A percentile compares a stretch with the other conserved stretches of the same genome.
These are phyloP conservation scores for Pogostemon cablin DNA, from an alignment of 257 asterid species.

Conservation along the genomic window DNA sequence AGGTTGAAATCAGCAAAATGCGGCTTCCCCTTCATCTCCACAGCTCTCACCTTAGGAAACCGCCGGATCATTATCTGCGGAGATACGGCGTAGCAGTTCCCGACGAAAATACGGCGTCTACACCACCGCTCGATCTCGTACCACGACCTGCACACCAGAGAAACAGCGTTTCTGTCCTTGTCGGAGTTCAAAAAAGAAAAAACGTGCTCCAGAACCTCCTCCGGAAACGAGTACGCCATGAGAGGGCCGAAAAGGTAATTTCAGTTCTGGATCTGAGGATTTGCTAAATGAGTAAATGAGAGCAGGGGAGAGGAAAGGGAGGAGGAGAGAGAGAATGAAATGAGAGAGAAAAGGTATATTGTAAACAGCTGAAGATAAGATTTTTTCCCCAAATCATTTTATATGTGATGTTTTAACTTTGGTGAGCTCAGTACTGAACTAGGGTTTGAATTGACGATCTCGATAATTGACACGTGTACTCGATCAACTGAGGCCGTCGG, in stretches of 20 bases:
- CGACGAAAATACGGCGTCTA: slow-evolving; percentile 73
- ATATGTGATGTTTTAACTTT: slow-evolving; percentile 26
- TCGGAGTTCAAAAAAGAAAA: slow-evolving; percentile 66
- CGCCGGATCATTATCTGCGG: slow-evolving; percentile 73
- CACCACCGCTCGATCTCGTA: slow-evolving; percentile 88
- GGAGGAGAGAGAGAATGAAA: slow-evolving; percentile 15
- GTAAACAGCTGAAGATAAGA: slow-evolving; percentile 62
- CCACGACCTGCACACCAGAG: slow-evolving; percentile 93
- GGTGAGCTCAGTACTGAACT: slow-evolving; percentile 50
- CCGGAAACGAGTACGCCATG: slow-evolving; percentile 82
- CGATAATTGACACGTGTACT: slow-evolving; percentile 22
- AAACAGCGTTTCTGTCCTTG: slow-evolving; percentile 76
- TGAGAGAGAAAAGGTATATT: slow-evolving; percentile 35
- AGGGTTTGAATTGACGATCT: slow-evolving; percentile 37
- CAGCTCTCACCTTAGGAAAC: slow-evolving; percentile 71
- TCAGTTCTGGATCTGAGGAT: slow-evolving; percentile 41
- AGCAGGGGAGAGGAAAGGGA: neutral
- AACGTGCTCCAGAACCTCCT: slow-evolving; percentile 90
- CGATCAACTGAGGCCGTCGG: slow-evolving; percentile 13
- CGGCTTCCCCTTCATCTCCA: slow-evolving; percentile 92
- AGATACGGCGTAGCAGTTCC: slow-evolving; percentile 83
- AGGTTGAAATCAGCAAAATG: slow-evolving; percentile 93
- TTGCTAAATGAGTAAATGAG: slow-evolving; percentile 12
- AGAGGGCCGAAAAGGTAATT: slow-evolving; percentile 38
- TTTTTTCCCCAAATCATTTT: slow-evolving; percentile 32